These are phyloP conservation scores for Ceratopteris richardii DNA, from an alignment of 75 land plant genomes.

Conservation along the genomic window DNA sequence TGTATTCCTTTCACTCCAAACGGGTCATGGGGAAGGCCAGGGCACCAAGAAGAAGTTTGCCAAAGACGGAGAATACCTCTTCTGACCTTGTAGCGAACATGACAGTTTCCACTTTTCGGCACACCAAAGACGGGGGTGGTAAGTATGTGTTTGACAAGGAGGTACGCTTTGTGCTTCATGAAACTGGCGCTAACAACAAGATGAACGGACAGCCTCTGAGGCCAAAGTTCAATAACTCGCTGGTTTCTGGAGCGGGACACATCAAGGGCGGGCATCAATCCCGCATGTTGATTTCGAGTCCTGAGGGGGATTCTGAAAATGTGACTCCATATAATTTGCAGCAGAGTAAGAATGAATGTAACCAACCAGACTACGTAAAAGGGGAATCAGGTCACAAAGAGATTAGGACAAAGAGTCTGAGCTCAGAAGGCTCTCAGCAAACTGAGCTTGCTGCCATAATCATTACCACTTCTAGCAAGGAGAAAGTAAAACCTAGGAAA, in stretches of 20 bases:
- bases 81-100: conserved; percentile 45
- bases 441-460: conserved; percentile 50
- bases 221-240: too few relatives aligned
- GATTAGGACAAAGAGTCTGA: not conserved
- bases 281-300: too few relatives aligned
- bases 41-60: conserved; percentile 25
- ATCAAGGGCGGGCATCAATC: too few relatives aligned
- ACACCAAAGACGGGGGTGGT: not conserved
- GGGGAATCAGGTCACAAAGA: too few relatives aligned
- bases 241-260: too few relatives aligned
- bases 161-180: conserved; percentile 40
- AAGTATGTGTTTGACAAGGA: conserved; percentile 2
- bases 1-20: conserved; percentile 43
- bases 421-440: not conserved
- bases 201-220: too few relatives aligned
- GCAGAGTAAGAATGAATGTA: too few relatives aligned
- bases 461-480: conserved; percentile 13
- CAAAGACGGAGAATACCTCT: conserved; percentile 12
- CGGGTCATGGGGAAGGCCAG: conserved; percentile 34
- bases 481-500: not conserved
- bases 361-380: too few relatives aligned
- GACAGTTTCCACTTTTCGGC: conserved; percentile 32
- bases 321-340: too few relatives aligned
- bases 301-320: too few relatives aligned
- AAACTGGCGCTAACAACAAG: conserved; percentile 6